These are phyloP conservation scores for Globisporangium rhizosaccharum DNA, from an alignment of 352 stramenopile species.

Conservation along the genomic window DNA sequence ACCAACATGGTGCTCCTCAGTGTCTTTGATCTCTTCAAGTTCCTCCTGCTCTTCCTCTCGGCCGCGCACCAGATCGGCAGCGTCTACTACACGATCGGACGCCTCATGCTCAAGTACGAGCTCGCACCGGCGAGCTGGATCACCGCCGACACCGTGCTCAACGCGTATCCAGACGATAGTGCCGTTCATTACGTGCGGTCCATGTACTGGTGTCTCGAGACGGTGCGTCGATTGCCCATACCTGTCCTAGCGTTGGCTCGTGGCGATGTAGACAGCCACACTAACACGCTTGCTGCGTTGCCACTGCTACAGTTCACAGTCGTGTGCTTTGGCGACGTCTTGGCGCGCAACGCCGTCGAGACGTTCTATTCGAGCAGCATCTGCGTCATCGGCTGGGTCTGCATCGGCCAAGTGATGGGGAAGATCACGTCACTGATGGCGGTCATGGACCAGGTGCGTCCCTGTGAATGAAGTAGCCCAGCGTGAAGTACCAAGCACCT, in stretches of 20 bases:
- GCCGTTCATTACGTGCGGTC: constrained; percentile 17
- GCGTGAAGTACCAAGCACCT: neutral
- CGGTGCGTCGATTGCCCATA: constrained; percentile 4
- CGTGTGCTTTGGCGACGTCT: constrained; percentile 22
- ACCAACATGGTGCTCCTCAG: constrained; percentile 8
- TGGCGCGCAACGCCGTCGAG: constrained; percentile 16
- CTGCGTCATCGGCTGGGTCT: constrained; percentile 22
- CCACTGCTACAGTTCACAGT: constrained; percentile 18
- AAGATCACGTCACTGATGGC: constrained; percentile 22
- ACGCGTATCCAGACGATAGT: constrained; percentile 10
- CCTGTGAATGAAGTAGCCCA: neutral
- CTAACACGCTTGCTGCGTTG: neutral
- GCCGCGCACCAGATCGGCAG: constrained; percentile 19
- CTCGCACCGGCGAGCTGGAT: constrained; percentile 17
- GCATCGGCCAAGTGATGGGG: constrained; percentile 22
- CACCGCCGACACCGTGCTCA: constrained; percentile 14
- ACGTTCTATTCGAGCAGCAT: constrained; percentile 14
- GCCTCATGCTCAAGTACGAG: constrained; percentile 14
- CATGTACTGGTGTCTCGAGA: constrained; percentile 23
- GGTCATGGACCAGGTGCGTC: constrained; percentile 15
- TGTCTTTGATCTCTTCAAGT: constrained; percentile 22
- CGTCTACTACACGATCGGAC: constrained; percentile 19
- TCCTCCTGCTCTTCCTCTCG: constrained; percentile 21
- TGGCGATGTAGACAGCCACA: too few relatives aligned
- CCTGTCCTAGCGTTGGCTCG: neutral